Conservation (phyloP, 179 eudicot species). For the Dionaea muscipula region DNA sequence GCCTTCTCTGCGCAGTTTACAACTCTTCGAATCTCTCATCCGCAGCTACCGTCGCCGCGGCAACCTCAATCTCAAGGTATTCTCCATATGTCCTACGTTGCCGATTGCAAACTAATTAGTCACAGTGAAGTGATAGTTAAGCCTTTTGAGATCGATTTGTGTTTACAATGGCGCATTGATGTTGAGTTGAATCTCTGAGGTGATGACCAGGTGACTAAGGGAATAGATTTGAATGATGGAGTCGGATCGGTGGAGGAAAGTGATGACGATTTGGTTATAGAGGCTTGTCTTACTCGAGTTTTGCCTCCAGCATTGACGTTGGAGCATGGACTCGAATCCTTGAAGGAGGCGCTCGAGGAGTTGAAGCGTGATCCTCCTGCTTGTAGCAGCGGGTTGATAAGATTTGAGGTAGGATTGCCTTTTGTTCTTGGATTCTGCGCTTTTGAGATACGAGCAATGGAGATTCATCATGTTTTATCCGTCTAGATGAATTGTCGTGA, state of each 20-base stretch:
- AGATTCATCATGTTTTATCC: too few relatives aligned
- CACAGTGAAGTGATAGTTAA: too few relatives aligned
- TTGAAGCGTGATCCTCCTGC: slow-evolving; percentile 51
- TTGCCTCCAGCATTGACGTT: slow-evolving; percentile 74
- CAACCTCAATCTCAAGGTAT: background rate
- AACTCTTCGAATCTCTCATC: background rate
- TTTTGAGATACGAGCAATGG: too few relatives aligned
- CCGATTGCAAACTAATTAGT: too few relatives aligned
- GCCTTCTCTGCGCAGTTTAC: background rate
- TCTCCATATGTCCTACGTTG: background rate
- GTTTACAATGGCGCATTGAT: too few relatives aligned
- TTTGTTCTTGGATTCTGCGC: too few relatives aligned
- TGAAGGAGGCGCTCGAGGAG: slow-evolving; percentile 49
- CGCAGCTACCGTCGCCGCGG: background rate
- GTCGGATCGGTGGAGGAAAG: slow-evolving; percentile 10
- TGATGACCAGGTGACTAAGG: background rate
- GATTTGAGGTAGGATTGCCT: slow-evolving; percentile 52
- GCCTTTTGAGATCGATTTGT: too few relatives aligned
- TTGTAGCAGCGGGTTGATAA: slow-evolving; percentile 46
- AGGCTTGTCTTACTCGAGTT: slow-evolving; percentile 36
- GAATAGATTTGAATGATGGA: slow-evolving; percentile 3
- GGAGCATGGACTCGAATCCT: slow-evolving; percentile 44
- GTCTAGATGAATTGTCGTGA: too few relatives aligned
- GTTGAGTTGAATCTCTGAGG: background rate
- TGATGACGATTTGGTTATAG: slow-evolving; percentile 21